Evolutionary conservation across 2,329 filamentous ascomycete genomes (phyloP).

Genomic region (Emydomyces testavorans): DNA sequence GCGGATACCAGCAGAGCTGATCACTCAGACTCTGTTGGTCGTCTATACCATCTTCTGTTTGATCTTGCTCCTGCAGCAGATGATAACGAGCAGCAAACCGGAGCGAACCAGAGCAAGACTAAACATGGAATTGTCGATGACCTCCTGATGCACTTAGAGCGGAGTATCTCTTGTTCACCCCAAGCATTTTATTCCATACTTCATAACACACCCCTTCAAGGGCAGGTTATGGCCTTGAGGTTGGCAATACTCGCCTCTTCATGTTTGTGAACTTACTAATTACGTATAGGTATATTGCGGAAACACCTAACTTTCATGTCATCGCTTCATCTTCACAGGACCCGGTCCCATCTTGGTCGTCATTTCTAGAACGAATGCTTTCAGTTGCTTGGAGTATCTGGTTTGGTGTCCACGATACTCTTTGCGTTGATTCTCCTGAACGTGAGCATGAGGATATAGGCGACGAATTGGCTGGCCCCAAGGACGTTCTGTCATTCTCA

Average conservation of each 20-base stretch:
- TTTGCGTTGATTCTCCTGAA: conserved; percentile 92
- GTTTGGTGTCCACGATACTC: conserved; percentile 59
- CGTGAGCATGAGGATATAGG: conserved; percentile 55
- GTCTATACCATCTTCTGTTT: conserved; percentile 60
- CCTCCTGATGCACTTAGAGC: conserved; percentile 52
- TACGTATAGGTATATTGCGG: conserved; percentile 38
- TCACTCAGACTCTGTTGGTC: conserved; percentile 81
- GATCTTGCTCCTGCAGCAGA: conserved; percentile 41
- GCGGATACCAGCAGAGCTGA: conserved; percentile 66
- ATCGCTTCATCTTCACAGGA: conserved; percentile 21
- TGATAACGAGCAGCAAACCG: conserved; percentile 13
- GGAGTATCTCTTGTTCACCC: conserved; percentile 52
- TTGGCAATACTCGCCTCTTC: conserved; percentile 28
- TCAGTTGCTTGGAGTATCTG: conserved; percentile 58
- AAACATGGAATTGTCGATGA: conserved; percentile 43
- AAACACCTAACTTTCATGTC: conserved; percentile 31
- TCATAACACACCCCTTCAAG: conserved; percentile 55
- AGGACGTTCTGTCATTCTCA: conserved; percentile 85
- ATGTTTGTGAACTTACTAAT: conserved; percentile 4
- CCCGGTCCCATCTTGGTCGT: conserved; percentile 23
- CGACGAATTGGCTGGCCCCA: conserved; percentile 63
- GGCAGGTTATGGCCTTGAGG: conserved; percentile 56
- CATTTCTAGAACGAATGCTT: conserved; percentile 42
- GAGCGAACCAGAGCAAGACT: conserved; percentile 23
- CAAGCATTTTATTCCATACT: conserved; percentile 56